Evolutionary conservation across 768 basidiomycete species (phyloP).

Genomic region (Russula ochroleuca): DNA sequence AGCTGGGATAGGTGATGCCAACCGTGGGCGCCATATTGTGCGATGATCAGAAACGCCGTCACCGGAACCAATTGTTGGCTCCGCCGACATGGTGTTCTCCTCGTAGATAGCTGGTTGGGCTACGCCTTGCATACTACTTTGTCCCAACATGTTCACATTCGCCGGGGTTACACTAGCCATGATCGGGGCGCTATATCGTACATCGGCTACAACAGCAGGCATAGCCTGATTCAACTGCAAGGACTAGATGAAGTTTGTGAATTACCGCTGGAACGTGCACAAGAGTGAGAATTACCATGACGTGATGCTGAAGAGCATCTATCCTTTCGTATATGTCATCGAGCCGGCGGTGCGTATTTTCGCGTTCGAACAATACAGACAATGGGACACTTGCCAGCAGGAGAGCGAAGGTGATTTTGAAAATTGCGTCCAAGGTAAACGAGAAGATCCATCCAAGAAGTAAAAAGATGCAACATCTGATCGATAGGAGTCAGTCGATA

Average conservation of each 20-base stretch:
- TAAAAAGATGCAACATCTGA: not conserved
- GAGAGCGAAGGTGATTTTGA: too few relatives aligned
- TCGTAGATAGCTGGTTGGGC: too few relatives aligned
- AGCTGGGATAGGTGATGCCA: too few relatives aligned
- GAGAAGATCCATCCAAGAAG: not conserved
- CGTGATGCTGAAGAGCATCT: not conserved
- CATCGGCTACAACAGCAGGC: not conserved
- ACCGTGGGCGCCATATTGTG: too few relatives aligned
- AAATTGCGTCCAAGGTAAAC: not conserved
- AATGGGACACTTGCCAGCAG: not conserved
- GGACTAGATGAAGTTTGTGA: not conserved
- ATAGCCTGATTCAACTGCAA: not conserved
- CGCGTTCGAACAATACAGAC: not conserved
- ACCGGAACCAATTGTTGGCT: too few relatives aligned
- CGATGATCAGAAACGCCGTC: too few relatives aligned
- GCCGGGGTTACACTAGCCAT: not conserved
- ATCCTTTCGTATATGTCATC: not conserved
- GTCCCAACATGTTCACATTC: not conserved
- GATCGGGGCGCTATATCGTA: not conserved
- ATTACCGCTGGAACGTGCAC: not conserved
- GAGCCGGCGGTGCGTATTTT: not conserved
- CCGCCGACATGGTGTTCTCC: too few relatives aligned
- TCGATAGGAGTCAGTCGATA: not conserved
- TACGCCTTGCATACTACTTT: too few relatives aligned
- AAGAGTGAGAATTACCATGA: not conserved